phyloP scores from a whole-genome alignment of 768 basidiomycete species.

The Strobilomyces dryophilus region DNA sequence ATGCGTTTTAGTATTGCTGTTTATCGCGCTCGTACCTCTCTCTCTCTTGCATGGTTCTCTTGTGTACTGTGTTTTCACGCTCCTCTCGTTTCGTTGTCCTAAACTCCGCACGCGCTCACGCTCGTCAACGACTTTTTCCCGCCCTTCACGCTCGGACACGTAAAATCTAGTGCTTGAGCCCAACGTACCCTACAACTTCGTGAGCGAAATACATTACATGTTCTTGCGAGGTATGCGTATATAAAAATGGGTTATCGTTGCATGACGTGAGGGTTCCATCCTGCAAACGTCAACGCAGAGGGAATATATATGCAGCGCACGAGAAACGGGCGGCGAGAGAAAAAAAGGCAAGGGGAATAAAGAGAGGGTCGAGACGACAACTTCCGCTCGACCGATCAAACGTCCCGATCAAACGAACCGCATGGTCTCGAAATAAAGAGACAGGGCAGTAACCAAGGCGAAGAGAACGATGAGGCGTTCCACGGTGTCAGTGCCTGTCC shows the following conservation, averaged over 20 bases:
- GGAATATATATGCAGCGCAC: neutral
- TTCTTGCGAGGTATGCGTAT: conserved; percentile 24
- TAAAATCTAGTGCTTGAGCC: conserved; percentile 12
- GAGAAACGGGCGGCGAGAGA: neutral
- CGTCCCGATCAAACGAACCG: neutral
- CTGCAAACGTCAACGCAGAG: neutral
- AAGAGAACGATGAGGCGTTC: neutral
- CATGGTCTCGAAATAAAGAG: neutral
- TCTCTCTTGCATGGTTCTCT: neutral
- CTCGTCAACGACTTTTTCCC: neutral
- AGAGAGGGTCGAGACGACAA: conserved; percentile 7
- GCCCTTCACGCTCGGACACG: conserved; percentile 3
- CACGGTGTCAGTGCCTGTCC: conserved; percentile 33
- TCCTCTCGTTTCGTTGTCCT: conserved; percentile 1
- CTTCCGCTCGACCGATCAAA: neutral
- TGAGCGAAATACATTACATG: conserved; percentile 23
- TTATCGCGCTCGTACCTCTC: neutral
- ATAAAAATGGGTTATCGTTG: conserved; percentile 12
- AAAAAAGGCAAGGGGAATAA: conserved; percentile 23
- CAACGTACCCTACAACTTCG: conserved; percentile 16
- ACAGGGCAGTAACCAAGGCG: neutral
- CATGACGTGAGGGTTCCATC: conserved; percentile 14
- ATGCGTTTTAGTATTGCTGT: neutral
- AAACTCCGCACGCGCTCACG: neutral
- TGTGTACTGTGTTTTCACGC: conserved; percentile 3